Conservation (phyloP, 2,329 filamentous ascomycete genomes). For the Capronia americana region DNA sequence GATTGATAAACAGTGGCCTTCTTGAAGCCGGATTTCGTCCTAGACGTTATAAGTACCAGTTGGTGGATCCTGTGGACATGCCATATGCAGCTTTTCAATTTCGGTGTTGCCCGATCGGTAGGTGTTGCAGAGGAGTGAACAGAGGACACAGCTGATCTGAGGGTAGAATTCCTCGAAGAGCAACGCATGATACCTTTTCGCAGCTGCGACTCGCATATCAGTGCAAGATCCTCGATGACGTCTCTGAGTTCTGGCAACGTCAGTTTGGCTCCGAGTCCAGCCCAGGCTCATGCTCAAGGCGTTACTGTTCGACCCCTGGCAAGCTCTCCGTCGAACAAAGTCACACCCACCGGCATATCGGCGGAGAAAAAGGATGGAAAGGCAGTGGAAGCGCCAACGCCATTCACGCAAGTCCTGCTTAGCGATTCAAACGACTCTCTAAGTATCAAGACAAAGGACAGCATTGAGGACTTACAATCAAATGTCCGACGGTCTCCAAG, state of each 20-base stretch:
- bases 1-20: constrained; percentile 35
- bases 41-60: constrained; percentile 53
- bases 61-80: constrained; percentile 56
- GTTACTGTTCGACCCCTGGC: background rate
- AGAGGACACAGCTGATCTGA: background rate
- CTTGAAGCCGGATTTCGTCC: constrained; percentile 34
- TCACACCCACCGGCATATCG: background rate
- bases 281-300: background rate
- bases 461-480: constrained; percentile 34
- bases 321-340: background rate
- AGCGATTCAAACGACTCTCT: constrained; percentile 31
- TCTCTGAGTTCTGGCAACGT: constrained; percentile 19
- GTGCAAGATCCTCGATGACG: constrained; percentile 15
- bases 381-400: constrained; percentile 4
- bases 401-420: background rate
- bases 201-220: constrained; percentile 7
- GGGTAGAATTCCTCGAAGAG: constrained; percentile 23
- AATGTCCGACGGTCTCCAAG: constrained; percentile 33
- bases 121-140: constrained; percentile 2
- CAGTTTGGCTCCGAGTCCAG: constrained; percentile 1
- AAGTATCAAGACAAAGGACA: constrained; percentile 36
- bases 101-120: constrained; percentile 34
- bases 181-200: constrained; percentile 10
- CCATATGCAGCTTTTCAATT: constrained; percentile 55
- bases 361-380: background rate